Evolutionary conservation across 2,329 filamentous ascomycete species (phyloP), one percentile per base, ranked within the genome.

Genomic region (Escovopsis weberi): DNA sequence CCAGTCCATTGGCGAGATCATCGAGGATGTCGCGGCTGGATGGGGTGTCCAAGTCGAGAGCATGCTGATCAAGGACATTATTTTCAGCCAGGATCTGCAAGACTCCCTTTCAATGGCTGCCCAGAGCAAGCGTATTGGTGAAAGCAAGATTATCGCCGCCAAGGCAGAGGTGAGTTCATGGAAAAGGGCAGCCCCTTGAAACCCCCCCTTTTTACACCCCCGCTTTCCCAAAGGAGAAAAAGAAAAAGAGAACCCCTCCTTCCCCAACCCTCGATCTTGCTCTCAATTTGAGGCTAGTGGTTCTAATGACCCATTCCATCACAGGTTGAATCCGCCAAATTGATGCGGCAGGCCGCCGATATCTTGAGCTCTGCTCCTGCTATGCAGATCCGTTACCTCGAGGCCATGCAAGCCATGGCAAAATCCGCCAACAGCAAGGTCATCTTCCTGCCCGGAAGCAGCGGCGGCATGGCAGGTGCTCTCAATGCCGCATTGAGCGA

Each of bases 41-140:
- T 98, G 91, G 91, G 91, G 91, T 65, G 89, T 94, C 7, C 79
- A 85, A 58, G 91, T 96, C 45, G 91, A 96, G 72, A 88, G 82
- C 57, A 98, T 98, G 89, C 79, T 98, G 52, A 89, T 98, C 75
- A 96, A 98, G 69, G 91, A 98, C 64, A 94, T 98, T 59, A 84
- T 96, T 60, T 98, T 98, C 76, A 87, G 80, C 65, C 79, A 86
- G 58, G 91, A 96, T 53, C 74, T 98, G 37, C 91, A 98, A 65
- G 89, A 96, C 57, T 91, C 85, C 15, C 77, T 98, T 40, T 94
- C 85, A 59, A 96, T 98, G 91, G 91, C 91, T 34, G 91, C 91
- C 4, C 91, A 98, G 74, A 86, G 82, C 70, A 96, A 96, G 82
- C 82, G 91, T 53, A 94, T 95, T 44, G 91, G 91, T 67, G 91